phyloP scores from a whole-genome alignment of 2,329 filamentous ascomycete species.

The Fusarium papillatum region DNA sequence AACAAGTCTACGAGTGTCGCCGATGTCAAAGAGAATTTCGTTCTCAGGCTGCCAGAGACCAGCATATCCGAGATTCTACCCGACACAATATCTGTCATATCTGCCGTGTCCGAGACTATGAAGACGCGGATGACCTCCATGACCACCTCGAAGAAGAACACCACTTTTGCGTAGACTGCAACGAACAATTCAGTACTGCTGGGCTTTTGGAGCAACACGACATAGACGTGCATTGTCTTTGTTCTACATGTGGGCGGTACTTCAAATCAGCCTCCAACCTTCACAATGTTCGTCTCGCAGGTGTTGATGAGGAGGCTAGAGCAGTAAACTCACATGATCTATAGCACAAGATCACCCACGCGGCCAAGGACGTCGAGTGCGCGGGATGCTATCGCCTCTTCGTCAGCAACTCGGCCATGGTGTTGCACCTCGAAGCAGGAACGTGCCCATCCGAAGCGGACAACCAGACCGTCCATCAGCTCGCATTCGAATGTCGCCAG shows the following conservation, averaged over 20 bases:
- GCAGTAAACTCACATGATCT: neutral
- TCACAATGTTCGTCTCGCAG: conserved; percentile 20
- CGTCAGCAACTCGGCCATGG: conserved; percentile 34
- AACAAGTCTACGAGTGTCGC: neutral
- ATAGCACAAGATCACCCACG: conserved; percentile 38
- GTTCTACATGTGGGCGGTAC: conserved; percentile 14
- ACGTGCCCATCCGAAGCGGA: conserved; percentile 28
- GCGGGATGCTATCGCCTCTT: conserved; percentile 33
- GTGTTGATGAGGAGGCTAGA: too few relatives aligned
- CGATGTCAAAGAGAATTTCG: neutral
- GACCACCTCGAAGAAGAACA: neutral
- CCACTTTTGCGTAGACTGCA: neutral
- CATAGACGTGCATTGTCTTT: conserved; percentile 24
- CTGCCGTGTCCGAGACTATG: neutral
- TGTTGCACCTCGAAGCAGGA: conserved; percentile 42
- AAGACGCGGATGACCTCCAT: neutral
- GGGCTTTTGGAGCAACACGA: conserved; percentile 14
- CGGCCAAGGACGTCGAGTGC: conserved; percentile 22
- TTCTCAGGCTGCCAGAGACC: neutral
- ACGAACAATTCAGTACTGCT: neutral
- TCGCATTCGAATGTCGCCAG: conserved; percentile 6
- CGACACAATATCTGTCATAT: neutral
- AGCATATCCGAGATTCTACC: neutral
- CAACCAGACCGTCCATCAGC: conserved; percentile 1
- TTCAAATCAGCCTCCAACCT: conserved; percentile 26